Percentiles rank a stretch among this genome's conserved stretches.
These are phyloP conservation scores for Triticum monococcum DNA, from an alignment of 176 grass and related monocot genomes.

Conservation along the genomic window DNA sequence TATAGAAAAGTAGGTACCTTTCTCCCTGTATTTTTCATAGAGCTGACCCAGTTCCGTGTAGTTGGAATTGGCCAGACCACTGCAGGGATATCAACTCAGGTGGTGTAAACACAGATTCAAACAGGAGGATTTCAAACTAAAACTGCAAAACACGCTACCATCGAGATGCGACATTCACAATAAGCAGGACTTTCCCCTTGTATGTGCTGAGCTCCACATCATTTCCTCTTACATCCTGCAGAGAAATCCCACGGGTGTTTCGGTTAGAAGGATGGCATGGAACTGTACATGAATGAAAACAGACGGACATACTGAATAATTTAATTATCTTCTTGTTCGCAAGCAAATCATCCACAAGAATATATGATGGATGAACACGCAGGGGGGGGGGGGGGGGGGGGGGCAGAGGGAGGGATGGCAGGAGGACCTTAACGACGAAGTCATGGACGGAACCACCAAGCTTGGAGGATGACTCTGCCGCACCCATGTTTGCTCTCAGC, in stretches of 20 bases:
- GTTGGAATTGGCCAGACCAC: slow-evolving; percentile 65
- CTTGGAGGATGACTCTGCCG: slow-evolving; percentile 40
- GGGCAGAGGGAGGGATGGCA: not conserved
- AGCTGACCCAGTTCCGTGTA: slow-evolving; percentile 46
- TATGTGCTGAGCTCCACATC: slow-evolving; percentile 63
- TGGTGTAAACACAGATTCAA: not conserved
- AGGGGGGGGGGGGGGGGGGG: no score
- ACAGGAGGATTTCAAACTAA: not conserved
- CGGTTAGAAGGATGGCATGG: not conserved
- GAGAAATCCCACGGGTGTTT: not conserved
- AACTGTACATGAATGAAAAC: not conserved
- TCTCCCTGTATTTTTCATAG: slow-evolving; percentile 49
- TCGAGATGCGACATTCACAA: slow-evolving; percentile 73
- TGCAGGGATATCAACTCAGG: slow-evolving; percentile 31
- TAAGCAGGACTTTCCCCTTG: slow-evolving; percentile 61
- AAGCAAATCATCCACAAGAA: not conserved
- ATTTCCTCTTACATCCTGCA: slow-evolving; percentile 60
- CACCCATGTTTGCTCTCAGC: slow-evolving; percentile 36
- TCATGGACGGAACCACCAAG: slow-evolving; percentile 43
- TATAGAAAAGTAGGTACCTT: slow-evolving; percentile 24
- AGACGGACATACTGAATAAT: not conserved
- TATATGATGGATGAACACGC: not conserved
- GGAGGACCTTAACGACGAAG: slow-evolving; percentile 57
- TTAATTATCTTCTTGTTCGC: not conserved
- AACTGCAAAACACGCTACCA: slow-evolving; percentile 26